Evolutionary conservation across 495 filamentous ascomycete species (phyloP).

Genomic region (Podospora pseudoanserina): DNA sequence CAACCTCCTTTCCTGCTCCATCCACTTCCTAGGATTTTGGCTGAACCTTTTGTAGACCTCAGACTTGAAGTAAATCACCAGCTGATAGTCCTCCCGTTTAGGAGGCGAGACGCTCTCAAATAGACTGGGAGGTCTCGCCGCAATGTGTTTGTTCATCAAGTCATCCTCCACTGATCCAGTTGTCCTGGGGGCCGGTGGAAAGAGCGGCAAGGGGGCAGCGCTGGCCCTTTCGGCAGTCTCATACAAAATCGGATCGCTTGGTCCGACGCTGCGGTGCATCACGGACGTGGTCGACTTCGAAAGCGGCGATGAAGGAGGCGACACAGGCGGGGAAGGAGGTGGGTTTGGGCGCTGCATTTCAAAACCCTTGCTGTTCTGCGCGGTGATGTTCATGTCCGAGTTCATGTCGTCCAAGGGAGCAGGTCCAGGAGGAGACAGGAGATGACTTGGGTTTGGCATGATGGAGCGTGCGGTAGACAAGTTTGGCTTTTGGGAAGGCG

Average conservation of each 20-base stretch:
- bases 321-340: constrained; percentile 69
- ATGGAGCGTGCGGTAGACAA: constrained; percentile 9
- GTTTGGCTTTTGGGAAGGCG: not conserved
- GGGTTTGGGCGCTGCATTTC: constrained; percentile 18
- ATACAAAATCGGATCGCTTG: constrained; percentile 51
- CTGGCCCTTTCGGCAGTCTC: constrained; percentile 38
- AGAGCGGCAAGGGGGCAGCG: constrained; percentile 53
- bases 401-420: constrained; percentile 59
- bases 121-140: constrained; percentile 55
- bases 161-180: constrained; percentile 34
- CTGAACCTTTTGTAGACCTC: constrained; percentile 58
- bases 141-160: constrained; percentile 63
- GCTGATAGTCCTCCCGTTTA: constrained; percentile 63
- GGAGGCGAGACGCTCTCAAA: constrained; percentile 60
- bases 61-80: constrained; percentile 64
- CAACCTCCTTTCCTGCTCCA: constrained; percentile 59
- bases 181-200: constrained; percentile 39
- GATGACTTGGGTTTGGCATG: constrained; percentile 45
- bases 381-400: constrained; percentile 12
- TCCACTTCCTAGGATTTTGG: constrained; percentile 57
- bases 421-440: constrained; percentile 74
- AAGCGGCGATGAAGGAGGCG: constrained; percentile 48
- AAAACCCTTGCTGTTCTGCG: constrained; percentile 28
- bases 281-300: constrained; percentile 39
- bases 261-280: constrained; percentile 34